Base-by-base conservation (phyloP, 352 stramenopile species). In the Pythium insidiosum region DNA sequence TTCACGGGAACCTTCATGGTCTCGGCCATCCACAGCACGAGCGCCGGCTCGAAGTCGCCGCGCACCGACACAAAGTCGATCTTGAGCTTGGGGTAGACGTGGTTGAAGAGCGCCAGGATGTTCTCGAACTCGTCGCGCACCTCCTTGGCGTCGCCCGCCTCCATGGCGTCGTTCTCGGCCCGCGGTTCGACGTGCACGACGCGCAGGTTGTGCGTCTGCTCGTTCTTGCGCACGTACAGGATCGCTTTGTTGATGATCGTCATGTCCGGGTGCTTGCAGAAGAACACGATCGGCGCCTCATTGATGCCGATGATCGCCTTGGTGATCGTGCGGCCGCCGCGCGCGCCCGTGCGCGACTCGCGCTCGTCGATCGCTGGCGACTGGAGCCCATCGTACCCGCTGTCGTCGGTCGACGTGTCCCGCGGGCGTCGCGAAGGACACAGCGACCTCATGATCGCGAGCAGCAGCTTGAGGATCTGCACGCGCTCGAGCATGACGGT, bases 191-290 rank as follows among this genome's bases (percentile, higher is more conserved):
- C 68, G 60, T 97, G 88, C 10, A 97, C 82, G 26, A 97, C 71
- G 36, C 88, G 71, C 24, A 97, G 65, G 42, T 89, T 92, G 63
- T 94, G 80, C 23, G 88, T 96, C 50, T 97, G 83, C 35, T 93
- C 80, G 59, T 97, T 97, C 38, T 84, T 72, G 20, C 79, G 78
- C 33, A 97, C 88, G 53, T 97, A 97, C 3, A 97, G 59, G 42
- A 97, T 88, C 2, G 88, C 88, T 56, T 97, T 97, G 66, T 97
- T 97, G 28, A 97, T 60, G 28, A 96, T 47, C 26, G 87, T 69
- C 4, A 97, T 55, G 50, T 96, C 69, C 3, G 84, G 74, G 3
- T 65, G 50, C 65, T 97, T 97, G 61, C 73, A 68, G 53, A 96
- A 97, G 58, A 97, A 97, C 0, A 97, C 61, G 41, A 96, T 94